Base-by-base conservation (phyloP, 148 eudicot species). In the Silene latifolia region DNA sequence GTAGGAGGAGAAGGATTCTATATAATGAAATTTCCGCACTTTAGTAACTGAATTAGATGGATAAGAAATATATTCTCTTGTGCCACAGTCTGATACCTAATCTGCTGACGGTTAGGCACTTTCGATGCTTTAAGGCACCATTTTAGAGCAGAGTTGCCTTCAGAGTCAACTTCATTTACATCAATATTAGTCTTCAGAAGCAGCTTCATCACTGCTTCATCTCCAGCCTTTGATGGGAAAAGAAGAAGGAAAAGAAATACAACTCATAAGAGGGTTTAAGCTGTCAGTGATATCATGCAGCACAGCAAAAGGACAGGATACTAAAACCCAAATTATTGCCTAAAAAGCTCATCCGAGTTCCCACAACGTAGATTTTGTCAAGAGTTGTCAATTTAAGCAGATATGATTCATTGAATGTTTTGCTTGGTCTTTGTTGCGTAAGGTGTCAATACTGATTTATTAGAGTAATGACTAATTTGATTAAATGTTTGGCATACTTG, bases 91-190 rank as follows among this genome's bases (percentile, higher is more conserved):
- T 1, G 2, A 47, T 78, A 82, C 85, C 81, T 82, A 13, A 75
- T 74, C 24, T 82, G 79, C 65, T 82, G 76, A 71, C 77, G 59
- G 35, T 59, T 71, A 19, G 76, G 48, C 7, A 64, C 60, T 67
- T 71, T 82, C 12, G 69, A 65, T 51, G 72, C 71, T 78, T 82
- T 82, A 35, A 82, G 79, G 71, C 69, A 75, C 81, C 85, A 82
- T 23, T 82, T 82, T 61, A 82, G 73, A n/a, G 85, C 73, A 32
- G 79, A 74, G 77, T 82, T 78, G 47, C 85, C 85, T 73, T 82
- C 85, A 39, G 64, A 74, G 25, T 78, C 85, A 65, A 78, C 35
- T 6, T 82, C 85, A 82, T 69, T 75, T 24, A 82, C 76, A 72
- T 75, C 72, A 48, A 82, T 74, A 61, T 63, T 72, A 10, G 79